Evolutionary conservation across 768 basidiomycete species (phyloP).

Genomic region (Artomyces pyxidatus): DNA sequence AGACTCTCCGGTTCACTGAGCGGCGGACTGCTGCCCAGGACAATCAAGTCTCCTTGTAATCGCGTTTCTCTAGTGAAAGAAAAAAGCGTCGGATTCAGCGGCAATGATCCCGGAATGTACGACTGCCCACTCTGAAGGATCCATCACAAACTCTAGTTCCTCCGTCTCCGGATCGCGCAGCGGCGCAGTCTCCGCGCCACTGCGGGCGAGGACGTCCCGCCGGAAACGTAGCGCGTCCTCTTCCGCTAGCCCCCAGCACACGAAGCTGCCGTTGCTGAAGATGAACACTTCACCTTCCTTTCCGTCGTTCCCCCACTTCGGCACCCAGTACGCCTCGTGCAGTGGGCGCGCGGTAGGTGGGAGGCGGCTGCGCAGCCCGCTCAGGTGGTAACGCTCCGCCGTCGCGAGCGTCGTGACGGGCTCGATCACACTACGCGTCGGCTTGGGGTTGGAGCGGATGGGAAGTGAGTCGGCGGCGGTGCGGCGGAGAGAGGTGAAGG

Average conservation of each 20-base stretch:
- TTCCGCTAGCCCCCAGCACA: conserved; percentile 84
- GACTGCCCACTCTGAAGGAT: conserved; percentile 72
- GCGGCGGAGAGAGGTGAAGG: conserved; percentile 70
- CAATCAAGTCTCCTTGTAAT: conserved; percentile 86
- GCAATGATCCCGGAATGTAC: neutral
- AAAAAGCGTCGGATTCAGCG: conserved; percentile 7
- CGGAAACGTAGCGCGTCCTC: conserved; percentile 65
- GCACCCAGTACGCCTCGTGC: conserved; percentile 77
- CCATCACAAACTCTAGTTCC: conserved; percentile 88
- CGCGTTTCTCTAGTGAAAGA: conserved; percentile 82
- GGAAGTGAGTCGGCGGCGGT: conserved; percentile 80
- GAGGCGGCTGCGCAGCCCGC: conserved; percentile 47
- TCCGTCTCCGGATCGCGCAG: conserved; percentile 73
- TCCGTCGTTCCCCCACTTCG: conserved; percentile 46
- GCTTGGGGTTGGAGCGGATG: conserved; percentile 80
- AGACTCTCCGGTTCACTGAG: conserved; percentile 44
- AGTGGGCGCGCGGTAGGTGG: conserved; percentile 48
- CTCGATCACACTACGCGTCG: conserved; percentile 73
- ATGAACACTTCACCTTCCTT: conserved; percentile 79
- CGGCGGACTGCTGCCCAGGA: conserved; percentile 64
- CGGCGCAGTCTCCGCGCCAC: conserved; percentile 53
- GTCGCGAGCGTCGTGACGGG: conserved; percentile 81
- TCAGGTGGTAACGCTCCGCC: conserved; percentile 72
- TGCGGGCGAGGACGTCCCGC: conserved; percentile 46
- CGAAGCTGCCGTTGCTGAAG: conserved; percentile 82